phyloP scores from a whole-genome alignment of 2,329 filamentous ascomycete species.

The Fusarium sp. region DNA sequence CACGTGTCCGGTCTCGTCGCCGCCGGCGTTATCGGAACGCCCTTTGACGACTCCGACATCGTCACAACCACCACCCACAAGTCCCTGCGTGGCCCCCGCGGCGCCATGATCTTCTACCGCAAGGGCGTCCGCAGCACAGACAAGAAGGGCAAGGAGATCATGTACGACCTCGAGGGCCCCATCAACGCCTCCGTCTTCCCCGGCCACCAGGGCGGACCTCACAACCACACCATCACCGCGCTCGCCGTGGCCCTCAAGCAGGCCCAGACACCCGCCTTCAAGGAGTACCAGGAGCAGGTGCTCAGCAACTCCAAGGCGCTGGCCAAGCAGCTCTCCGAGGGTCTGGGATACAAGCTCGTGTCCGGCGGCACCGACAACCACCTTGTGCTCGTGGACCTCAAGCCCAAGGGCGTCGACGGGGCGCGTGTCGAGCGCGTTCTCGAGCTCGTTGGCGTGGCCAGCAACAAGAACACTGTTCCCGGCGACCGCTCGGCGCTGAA shows the following conservation, averaged over 20 bases:
- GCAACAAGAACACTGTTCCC: conserved; percentile 97
- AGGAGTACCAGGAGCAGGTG: conserved; percentile 86
- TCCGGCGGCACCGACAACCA: conserved; percentile 95
- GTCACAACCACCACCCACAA: conserved; percentile 99
- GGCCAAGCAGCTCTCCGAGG: conserved; percentile 70
- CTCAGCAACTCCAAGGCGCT: conserved; percentile 88
- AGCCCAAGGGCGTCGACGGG: conserved; percentile 85
- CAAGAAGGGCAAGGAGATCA: conserved; percentile 79
- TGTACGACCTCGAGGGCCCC: conserved; percentile 86
- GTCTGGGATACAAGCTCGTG: conserved; percentile 85
- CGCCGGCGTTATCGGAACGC: conserved; percentile 86
- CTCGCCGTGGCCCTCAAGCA: conserved; percentile 93
- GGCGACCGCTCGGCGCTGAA: conserved; percentile 91
- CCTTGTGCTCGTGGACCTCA: conserved; percentile 88
- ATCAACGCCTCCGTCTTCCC: conserved; percentile 98
- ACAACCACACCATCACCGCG: conserved; percentile 98
- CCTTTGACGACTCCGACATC: conserved; percentile 88
- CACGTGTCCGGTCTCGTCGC: conserved; percentile 94
- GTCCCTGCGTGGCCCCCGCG: conserved; percentile 89
- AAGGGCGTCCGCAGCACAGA: conserved; percentile 86
- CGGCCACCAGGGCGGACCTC: conserved; percentile 94
- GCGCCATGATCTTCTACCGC: conserved; percentile 98
- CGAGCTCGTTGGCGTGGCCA: conserved; percentile 89
- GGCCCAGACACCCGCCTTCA: conserved; percentile 86
- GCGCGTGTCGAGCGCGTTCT: conserved; percentile 87